Evolutionary conservation across 768 basidiomycete genomes (phyloP).

Genomic region (Suillus americanus): DNA sequence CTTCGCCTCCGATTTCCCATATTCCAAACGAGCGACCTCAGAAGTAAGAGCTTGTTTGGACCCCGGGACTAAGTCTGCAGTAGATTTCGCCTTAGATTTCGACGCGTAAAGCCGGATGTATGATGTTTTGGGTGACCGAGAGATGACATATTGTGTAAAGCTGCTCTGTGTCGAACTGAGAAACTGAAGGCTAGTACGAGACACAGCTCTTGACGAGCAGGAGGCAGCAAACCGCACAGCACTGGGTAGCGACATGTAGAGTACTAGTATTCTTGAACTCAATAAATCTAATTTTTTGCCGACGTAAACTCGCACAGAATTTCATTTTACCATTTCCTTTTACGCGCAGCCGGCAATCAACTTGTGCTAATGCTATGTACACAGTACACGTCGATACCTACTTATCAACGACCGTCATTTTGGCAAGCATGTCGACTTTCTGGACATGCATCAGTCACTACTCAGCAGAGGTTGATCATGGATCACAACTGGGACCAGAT

Average conservation of each 20-base stretch:
- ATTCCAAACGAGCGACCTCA: constrained; percentile 55
- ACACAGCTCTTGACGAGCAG: not conserved
- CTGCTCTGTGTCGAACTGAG: not conserved
- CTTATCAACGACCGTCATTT: too few species aligned
- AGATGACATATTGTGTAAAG: not conserved
- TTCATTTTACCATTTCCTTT: too few species aligned
- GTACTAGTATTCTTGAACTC: too few species aligned
- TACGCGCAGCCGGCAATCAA: too few species aligned
- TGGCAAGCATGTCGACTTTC: too few species aligned
- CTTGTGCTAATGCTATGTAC: too few species aligned
- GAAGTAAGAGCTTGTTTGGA: constrained; percentile 63
- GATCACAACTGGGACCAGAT: too few species aligned
- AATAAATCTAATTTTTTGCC: too few species aligned
- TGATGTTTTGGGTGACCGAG: not conserved
- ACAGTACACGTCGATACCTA: too few species aligned
- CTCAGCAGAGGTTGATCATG: too few species aligned
- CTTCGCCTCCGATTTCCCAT: constrained; percentile 57
- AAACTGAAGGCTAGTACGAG: not conserved
- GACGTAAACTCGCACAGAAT: too few species aligned
- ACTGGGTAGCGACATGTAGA: constrained; percentile 1
- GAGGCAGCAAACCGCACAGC: not conserved
- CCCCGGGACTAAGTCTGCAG: constrained; percentile 62
- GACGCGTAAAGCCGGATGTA: constrained; percentile 26
- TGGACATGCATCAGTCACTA: too few species aligned
- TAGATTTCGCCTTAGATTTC: constrained; percentile 42